Evolutionary conservation across 2,329 filamentous ascomycete species (phyloP).

Genomic region (Chrysosporium keratinophilum): DNA sequence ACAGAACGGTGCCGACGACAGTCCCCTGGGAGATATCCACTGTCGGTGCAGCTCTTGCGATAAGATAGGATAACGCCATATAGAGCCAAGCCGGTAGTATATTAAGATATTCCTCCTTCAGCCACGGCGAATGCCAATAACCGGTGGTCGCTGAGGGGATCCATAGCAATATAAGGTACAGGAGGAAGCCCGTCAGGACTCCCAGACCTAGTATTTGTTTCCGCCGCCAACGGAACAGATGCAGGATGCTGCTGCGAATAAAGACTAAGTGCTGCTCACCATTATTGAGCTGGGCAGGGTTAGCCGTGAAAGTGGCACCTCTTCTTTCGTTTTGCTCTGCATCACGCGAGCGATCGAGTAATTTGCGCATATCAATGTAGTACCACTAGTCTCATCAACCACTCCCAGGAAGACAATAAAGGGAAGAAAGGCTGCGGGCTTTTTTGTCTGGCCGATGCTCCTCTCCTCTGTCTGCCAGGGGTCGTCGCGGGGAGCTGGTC

Average conservation of each 20-base stretch:
- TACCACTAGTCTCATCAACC: neutral
- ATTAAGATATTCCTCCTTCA: slow-evolving; percentile 8
- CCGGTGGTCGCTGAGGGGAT: neutral
- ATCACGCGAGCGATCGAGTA: neutral
- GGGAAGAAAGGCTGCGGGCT: neutral
- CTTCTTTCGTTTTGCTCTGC: neutral
- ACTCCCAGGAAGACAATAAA: neutral
- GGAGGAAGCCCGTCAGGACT: neutral
- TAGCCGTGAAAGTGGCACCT: neutral
- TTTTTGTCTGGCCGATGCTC: neutral
- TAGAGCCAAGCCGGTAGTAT: slow-evolving; percentile 12
- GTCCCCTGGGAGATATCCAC: slow-evolving; percentile 24
- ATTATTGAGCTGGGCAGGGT: neutral
- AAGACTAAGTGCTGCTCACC: neutral
- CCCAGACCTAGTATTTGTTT: neutral
- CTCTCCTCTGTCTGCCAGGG: neutral
- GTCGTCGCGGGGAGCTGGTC: neutral
- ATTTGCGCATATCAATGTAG: neutral
- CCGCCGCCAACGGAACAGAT: neutral
- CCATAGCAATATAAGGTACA: slow-evolving; percentile 4
- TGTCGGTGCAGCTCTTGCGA: slow-evolving; percentile 12
- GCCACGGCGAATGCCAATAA: slow-evolving; percentile 5
- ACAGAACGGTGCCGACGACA: slow-evolving; percentile 22
- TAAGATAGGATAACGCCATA: slow-evolving; percentile 2
- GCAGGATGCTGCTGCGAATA: neutral